Evolutionary conservation across 1,139 yeast genomes (phyloP), one percentile per base, ranked within the genome.

Genomic region (Casaregolazyma suthepensis): DNA sequence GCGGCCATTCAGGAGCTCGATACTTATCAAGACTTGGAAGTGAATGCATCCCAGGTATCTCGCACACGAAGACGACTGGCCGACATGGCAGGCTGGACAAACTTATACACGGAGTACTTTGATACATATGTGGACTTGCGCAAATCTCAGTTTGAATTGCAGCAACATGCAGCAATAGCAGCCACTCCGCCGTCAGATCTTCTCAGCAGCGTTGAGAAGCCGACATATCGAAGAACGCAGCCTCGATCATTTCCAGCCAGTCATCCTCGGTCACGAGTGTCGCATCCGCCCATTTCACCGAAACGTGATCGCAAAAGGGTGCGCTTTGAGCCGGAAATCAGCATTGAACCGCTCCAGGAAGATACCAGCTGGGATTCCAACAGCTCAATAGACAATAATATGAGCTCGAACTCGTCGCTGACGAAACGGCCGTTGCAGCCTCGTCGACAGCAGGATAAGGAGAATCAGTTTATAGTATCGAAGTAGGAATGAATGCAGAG

Each of bases 61-160:
- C 49, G 54, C 10, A 54, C 59, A 23, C 48, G 53, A n/a, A 55
- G 61, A n/a, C 56, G 61, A n/a, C 50, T 65, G 31, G 53, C 54
- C 31, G 62, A 61, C 44, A 60, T 60, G 31, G 51, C 59, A 13
- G 67, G 66, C 13, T 64, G 66, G 65, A 55, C 63, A 7, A 54
- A 50, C 10, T 53, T 52, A 7, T 61, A 61, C 50, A 46, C 55
- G 20, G 51, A 51, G 17, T 38, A 51, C 20, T 65, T 65, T 48
- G 50, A 57, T 9, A 51, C 53, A 4, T 60, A 57, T 40, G 62
- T 60, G 6, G 59, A 61, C 6, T 48, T 54, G 47, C 53, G 59
- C 17, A 47, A 47, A 22, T 9, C 35, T 19, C 26, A 15, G 10
- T 18, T 47, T 9, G 50, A 47, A 35, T 35, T 35, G 40, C 40